Conservation (phyloP, 2,329 filamentous ascomycete species). For the Pyrenophora seminiperda region DNA sequence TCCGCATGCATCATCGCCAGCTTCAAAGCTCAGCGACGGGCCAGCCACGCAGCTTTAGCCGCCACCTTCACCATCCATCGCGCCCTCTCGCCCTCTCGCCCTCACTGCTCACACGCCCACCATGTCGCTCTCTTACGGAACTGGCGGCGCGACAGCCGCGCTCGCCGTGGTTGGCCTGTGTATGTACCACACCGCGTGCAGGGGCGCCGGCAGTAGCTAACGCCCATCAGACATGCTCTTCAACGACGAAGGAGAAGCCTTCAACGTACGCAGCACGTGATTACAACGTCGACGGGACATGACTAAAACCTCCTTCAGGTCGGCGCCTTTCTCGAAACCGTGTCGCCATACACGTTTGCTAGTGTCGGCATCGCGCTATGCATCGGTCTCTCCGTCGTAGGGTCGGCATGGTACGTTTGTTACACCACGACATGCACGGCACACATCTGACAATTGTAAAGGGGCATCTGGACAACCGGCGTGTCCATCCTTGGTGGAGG, state of each 20-base stretch:
- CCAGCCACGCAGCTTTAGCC: conserved; percentile 35
- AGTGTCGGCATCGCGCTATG: conserved; percentile 88
- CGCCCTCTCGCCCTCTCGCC: conserved; percentile 22
- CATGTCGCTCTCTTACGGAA: conserved; percentile 76
- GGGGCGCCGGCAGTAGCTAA: conserved; percentile 40
- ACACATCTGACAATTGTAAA: conserved; percentile 49
- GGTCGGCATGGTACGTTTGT: conserved; percentile 84
- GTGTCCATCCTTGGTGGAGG: conserved; percentile 96
- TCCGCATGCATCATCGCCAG: conserved; percentile 38
- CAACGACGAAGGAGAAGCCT: conserved; percentile 91
- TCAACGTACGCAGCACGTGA: conserved; percentile 74
- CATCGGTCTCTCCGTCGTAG: conserved; percentile 94
- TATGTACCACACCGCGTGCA: conserved; percentile 56
- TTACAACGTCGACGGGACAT: neutral
- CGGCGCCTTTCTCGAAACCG: conserved; percentile 89
- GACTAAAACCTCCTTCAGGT: conserved; percentile 59
- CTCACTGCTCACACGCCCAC: conserved; percentile 30
- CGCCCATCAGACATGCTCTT: conserved; percentile 87
- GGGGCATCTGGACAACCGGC: conserved; percentile 99
- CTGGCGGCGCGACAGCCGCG: conserved; percentile 70
- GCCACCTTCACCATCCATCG: conserved; percentile 35
- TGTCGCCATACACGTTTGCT: conserved; percentile 95
- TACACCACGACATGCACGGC: neutral
- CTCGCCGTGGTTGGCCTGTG: conserved; percentile 77
- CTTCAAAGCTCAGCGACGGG: conserved; percentile 23